Base-by-base conservation (phyloP, 306 rosid genomes). In the Corylus avellana region DNA sequence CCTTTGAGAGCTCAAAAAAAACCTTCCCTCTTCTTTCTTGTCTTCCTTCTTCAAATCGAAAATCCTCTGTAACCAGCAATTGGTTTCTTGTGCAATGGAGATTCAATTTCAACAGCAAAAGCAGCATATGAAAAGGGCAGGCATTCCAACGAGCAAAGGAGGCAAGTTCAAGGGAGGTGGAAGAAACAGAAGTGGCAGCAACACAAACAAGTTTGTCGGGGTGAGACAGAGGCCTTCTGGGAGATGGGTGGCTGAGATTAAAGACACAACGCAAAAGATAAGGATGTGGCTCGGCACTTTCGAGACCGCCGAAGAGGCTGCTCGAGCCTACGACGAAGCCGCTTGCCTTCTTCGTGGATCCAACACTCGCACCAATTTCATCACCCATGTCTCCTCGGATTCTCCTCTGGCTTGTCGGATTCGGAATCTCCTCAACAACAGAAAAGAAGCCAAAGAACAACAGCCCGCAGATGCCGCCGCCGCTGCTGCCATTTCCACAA, bases 231-330 rank as follows among this genome's bases (percentile, higher is more conserved):
- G 98, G 51, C 97, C 98, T 56, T 94, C 98, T 11, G 98, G 98
- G n/a, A 90, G 98, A 87, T 94, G 98, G 98, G 98, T 94, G 18
- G 98, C 98, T 48, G 98, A 94, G 87, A 94, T 94, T 84, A 92
- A 94, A 81, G 97, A 92, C 88, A 94, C 97, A 9, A 92, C 92
- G 7, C 92, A 91, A 70, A 92, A 91, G 85, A 92, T 92, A 72
- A 91, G 98, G 86, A 92, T 94, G 95, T 94, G 98, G 98, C 95
- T 94, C 35, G 98, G 98, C 44, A 94, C 98, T 57, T 94, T 91
- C 76, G 97, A 94, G 87, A 91, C 97, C 0, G 98, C 98, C 1
- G 98, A 94, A 53, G 97, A 92, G 70, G 98, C 98, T 5, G 98
- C 98, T 8, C 86, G 95, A 42, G 95, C 98, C 39, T 94, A 94